Base-by-base conservation (phyloP, 2,329 filamentous ascomycete genomes). In the Stenocarpella maydis region DNA sequence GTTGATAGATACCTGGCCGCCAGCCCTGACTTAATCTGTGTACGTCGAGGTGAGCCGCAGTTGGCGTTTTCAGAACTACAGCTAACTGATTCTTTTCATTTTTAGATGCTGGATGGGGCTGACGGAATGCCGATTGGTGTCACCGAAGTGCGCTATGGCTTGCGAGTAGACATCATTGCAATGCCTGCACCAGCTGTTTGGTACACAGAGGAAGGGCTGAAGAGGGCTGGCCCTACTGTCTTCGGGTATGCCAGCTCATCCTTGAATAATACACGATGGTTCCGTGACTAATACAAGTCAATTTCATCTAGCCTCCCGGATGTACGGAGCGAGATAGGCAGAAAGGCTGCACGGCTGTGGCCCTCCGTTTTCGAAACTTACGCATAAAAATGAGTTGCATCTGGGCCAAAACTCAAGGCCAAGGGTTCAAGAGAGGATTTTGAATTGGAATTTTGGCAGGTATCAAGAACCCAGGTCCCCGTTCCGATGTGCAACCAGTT, bases 111-210 rank as follows among this genome's bases (percentile, higher is more conserved):
- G 21, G 58, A 63, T 26, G n/a, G 26, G n/a, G 58, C 58, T 8
- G 43, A 63, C 19, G 58, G 58, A 4, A 63, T 63, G 58, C 58
- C 58, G 43, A 63, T 63, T 6, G 58, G 43, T 6, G 58, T 63
- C n/a, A 63, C 58, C 1, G 58, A 63, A 63, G 28, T 37, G n/a
- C 58, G 58, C 2, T 63, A 63, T 2, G 58, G 58, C 3, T 1
- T 63, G 28, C 58, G 43, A 4, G 43, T 63, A 37, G 43, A 63
- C 8, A 63, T 63, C n/a, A 49, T 63, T 47, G 58, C 58, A 0
- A 63, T 63, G 58, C 58, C 58, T 0, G 58, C 58, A 3, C 43
- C 58, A 2, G 28, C 58, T 21, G 28, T 63, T 1, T 63, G 58
- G 58, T 63, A 63, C 15, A 49, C 41, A 4, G 28, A 49, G 28